Evolutionary conservation across 495 filamentous ascomycete genomes (phyloP).

Genomic region (Chaetomidium leptoderma): DNA sequence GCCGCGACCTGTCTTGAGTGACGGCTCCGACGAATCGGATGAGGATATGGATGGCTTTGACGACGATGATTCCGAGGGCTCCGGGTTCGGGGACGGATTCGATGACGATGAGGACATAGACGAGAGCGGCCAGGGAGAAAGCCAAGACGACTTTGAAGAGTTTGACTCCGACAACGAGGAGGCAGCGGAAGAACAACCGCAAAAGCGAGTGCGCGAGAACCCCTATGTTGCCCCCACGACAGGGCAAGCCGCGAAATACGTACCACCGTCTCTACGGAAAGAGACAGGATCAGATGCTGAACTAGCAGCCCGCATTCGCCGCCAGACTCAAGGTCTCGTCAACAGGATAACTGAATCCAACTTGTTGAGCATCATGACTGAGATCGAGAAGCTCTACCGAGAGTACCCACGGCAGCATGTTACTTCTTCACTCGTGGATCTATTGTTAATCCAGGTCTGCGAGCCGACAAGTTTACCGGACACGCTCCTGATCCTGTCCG

Average conservation of each 20-base stretch:
- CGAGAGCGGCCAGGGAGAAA: background rate
- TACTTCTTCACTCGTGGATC: conserved; percentile 67
- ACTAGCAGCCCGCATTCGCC: conserved; percentile 61
- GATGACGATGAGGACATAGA: conserved; percentile 21
- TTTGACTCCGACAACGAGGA: conserved; percentile 30
- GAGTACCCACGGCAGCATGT: conserved; percentile 78
- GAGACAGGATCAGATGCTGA: conserved; percentile 60
- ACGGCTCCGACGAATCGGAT: conserved; percentile 10
- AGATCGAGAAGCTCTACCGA: conserved; percentile 78
- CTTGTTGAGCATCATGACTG: conserved; percentile 69
- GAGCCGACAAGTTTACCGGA: conserved; percentile 74
- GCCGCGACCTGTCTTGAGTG: conserved; percentile 1
- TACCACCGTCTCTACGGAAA: conserved; percentile 79
- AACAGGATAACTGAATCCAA: conserved; percentile 92
- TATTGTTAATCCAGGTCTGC: conserved; percentile 69
- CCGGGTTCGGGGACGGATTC: too few species aligned
- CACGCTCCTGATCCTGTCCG: conserved; percentile 84
- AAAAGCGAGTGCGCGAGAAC: conserved; percentile 44
- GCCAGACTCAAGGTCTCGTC: conserved; percentile 80
- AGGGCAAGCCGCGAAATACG: conserved; percentile 57
- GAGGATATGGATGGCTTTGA: conserved; percentile 23
- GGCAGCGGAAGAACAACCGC: conserved; percentile 9
- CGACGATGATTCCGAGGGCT: conserved; percentile 11
- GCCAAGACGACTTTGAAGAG: conserved; percentile 31
- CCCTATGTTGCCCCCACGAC: conserved; percentile 50